Conservation (phyloP, 1,139 yeast genomes). For the Nakaseomyces nivariensis region DNA sequence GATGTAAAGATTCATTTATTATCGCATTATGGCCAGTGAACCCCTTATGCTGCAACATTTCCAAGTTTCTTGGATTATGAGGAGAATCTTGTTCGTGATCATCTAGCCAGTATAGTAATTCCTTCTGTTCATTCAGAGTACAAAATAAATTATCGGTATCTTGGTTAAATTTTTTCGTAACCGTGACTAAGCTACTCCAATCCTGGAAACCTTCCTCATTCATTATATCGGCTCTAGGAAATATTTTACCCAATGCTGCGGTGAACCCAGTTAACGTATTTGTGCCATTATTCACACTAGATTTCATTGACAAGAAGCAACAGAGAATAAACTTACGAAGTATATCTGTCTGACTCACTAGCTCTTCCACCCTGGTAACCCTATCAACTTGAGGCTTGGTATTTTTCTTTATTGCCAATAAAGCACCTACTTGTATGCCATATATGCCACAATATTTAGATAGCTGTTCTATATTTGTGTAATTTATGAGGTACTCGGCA, state of each 20-base stretch:
- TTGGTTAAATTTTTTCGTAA: neutral
- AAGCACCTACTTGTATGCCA: neutral
- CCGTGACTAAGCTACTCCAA: neutral
- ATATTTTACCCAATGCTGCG: neutral
- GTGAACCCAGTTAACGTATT: neutral
- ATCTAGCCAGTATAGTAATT: neutral
- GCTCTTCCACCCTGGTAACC: neutral
- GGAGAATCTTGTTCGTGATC: neutral
- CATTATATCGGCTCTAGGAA: neutral
- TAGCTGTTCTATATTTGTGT: neutral
- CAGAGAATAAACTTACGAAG: neutral
- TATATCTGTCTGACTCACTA: neutral
- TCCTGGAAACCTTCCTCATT: neutral
- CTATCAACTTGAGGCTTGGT: neutral
- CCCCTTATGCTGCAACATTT: neutral
- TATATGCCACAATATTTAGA: conserved; percentile 1
- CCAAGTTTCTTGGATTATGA: neutral
- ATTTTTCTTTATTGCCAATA: neutral
- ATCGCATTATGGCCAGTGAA: neutral
- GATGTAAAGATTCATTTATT: neutral
- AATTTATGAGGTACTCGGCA: neutral
- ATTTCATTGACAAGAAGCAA: neutral
- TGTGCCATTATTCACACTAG: neutral
- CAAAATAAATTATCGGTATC: neutral
- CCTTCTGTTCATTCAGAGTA: neutral